These are phyloP conservation scores for Pavlovales sp. DNA, from an alignment of 208 protist genomes.

Conservation along the genomic window DNA sequence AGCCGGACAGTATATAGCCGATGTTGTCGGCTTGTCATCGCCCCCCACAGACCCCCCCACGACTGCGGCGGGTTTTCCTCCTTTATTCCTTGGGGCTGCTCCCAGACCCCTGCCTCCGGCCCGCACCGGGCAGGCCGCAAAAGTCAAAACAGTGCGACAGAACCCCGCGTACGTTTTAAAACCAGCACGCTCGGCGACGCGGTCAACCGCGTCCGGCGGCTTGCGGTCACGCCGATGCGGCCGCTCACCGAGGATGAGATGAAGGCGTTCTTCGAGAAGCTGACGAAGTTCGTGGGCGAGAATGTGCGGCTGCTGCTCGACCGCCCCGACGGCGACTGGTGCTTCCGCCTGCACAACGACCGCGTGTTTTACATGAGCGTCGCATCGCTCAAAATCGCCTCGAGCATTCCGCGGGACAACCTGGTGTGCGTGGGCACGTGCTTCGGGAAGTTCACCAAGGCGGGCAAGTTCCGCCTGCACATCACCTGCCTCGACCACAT, in stretches of 20 bases:
- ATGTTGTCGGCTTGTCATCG: no score
- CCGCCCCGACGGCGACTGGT: slow-evolving; percentile 70
- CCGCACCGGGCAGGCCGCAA: no score
- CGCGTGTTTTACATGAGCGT: slow-evolving; percentile 79
- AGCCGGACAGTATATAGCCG: no score
- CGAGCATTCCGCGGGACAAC: slow-evolving; percentile 62
- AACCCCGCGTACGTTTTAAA: no score
- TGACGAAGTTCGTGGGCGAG: slow-evolving; percentile 74
- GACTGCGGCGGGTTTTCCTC: no score
- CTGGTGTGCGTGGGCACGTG: slow-evolving; percentile 70
- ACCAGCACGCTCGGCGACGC: no score
- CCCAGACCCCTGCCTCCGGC: no score
- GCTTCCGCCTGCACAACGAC: slow-evolving; percentile 77
- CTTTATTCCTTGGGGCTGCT: no score
- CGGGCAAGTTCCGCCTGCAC: slow-evolving; percentile 74
- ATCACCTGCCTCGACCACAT: slow-evolving; percentile 77
- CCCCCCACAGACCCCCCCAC: no score
- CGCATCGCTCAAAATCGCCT: slow-evolving; percentile 57
- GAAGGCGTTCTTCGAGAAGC: slow-evolving; percentile 79
- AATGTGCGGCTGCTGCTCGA: slow-evolving; percentile 76
- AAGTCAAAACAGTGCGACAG: no score
- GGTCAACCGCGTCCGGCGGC: no score
- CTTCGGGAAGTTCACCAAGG: slow-evolving; percentile 81
- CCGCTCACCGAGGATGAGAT: slow-evolving; percentile 57
- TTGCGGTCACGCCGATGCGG: slow-evolving; percentile 28